These are phyloP conservation scores for Penicillium sclerotiorum DNA, from an alignment of 2,329 filamentous ascomycete species.

Conservation along the genomic window DNA sequence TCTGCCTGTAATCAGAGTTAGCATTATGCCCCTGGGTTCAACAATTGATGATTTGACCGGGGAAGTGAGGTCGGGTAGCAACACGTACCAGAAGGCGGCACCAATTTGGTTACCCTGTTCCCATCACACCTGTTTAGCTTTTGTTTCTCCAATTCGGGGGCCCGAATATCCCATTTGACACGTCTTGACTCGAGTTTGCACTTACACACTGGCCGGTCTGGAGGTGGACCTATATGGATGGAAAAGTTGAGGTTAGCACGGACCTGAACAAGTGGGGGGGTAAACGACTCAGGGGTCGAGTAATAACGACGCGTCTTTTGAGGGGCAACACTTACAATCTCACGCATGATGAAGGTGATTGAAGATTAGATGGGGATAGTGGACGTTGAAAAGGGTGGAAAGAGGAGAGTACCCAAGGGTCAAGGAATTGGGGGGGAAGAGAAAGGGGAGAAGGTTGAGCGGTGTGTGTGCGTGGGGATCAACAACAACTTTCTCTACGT, in stretches of 20 bases:
- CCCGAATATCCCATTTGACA: constrained; percentile 8
- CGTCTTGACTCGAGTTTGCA: constrained; percentile 30
- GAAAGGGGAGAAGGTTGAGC: constrained; percentile 31
- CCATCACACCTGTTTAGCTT: constrained; percentile 33
- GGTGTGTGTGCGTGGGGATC: constrained; percentile 39
- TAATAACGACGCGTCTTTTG: constrained; percentile 40
- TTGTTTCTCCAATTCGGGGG: constrained; percentile 12
- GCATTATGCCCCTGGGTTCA: constrained; percentile 22
- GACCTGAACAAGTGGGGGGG: constrained; percentile 36
- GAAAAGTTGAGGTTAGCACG: constrained; percentile 46
- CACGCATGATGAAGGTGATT: constrained; percentile 60
- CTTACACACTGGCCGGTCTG: constrained; percentile 99
- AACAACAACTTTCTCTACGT: constrained; percentile 32
- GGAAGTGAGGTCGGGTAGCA: background rate
- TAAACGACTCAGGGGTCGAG: constrained; percentile 31
- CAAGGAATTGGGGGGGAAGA: constrained; percentile 25
- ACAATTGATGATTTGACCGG: constrained; percentile 20
- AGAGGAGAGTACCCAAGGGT: constrained; percentile 25
- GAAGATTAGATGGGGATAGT: constrained; percentile 16
- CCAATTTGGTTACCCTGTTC: constrained; percentile 98
- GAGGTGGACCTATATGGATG: constrained; percentile 81
- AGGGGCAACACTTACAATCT: constrained; percentile 61
- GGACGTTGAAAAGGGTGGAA: constrained; percentile 2
- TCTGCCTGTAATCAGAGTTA: constrained; percentile 65
- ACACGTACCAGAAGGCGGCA: constrained; percentile 94